Evolutionary conservation across 2,329 filamentous ascomycete genomes (phyloP).

Genomic region (Aspergillus candidus): DNA sequence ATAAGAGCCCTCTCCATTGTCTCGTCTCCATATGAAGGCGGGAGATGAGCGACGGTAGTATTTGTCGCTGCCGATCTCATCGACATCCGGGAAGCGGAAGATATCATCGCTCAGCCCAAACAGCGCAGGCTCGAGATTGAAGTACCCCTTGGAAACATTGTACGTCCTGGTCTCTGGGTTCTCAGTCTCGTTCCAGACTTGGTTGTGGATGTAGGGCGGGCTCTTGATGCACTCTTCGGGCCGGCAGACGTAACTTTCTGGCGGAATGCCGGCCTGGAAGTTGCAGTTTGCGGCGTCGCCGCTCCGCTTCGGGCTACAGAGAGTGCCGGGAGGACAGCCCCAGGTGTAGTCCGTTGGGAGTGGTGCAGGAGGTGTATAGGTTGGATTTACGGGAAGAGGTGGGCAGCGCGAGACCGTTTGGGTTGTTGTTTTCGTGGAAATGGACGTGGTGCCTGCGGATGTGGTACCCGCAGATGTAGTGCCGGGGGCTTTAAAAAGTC

Average conservation of each 20-base stretch:
- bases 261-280: conserved; percentile 34
- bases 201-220: conserved; percentile 21
- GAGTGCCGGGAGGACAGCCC: conserved; percentile 39
- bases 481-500: conserved; percentile 2
- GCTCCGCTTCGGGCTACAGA: conserved; percentile 32
- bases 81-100: conserved; percentile 41
- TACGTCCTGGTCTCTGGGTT: conserved; percentile 29
- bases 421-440: no score
- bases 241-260: conserved; percentile 31
- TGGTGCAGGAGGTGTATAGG: conserved; percentile 21
- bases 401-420: conserved; percentile 23
- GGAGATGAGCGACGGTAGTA: no score
- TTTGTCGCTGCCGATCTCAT: no score
- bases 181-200: conserved; percentile 21
- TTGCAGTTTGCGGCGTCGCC: conserved; percentile 28
- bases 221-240: conserved; percentile 34
- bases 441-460: conserved; percentile 4
- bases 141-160: conserved; percentile 52
- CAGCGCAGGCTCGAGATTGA: conserved; percentile 54
- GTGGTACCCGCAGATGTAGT: conserved; percentile 1
- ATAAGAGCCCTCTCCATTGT: no score
- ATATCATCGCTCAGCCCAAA: conserved; percentile 61
- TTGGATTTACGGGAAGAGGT: conserved; percentile 24
- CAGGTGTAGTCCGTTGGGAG: conserved; percentile 26
- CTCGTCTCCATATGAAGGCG: no score